A percentile compares a stretch with the other conserved stretches of the same genome.
Evolutionary conservation across 2,329 filamentous ascomycete genomes (phyloP).

Genomic region (Penicillium expansum): DNA sequence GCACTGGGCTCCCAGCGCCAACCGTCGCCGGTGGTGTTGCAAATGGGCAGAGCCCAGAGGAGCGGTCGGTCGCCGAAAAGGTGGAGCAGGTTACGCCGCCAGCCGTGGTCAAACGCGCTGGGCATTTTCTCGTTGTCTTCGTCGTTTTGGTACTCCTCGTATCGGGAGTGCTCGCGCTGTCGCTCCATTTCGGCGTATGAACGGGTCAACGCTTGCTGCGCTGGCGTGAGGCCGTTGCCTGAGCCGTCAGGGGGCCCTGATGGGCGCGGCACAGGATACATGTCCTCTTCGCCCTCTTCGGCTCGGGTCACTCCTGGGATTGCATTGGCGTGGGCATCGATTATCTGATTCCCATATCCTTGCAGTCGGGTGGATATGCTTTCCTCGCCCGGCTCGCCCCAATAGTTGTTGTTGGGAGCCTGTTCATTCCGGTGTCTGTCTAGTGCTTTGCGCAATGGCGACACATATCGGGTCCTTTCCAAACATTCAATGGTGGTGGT

Average conservation of each 20-base stretch:
- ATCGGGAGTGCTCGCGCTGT: conserved; percentile 64
- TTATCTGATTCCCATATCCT: conserved; percentile 67
- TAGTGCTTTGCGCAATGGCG: conserved; percentile 69
- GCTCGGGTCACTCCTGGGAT: conserved; percentile 75
- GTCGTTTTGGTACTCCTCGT: conserved; percentile 82
- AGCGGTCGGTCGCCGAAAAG: conserved; percentile 72
- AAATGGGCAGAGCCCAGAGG: conserved; percentile 77
- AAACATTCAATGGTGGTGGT: conserved; percentile 95
- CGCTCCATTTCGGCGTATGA: conserved; percentile 59
- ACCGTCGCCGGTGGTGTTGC: conserved; percentile 84
- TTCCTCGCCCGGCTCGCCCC: conserved; percentile 25
- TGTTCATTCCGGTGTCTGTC: conserved; percentile 61
- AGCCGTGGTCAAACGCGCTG: conserved; percentile 89
- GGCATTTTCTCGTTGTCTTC: conserved; percentile 83
- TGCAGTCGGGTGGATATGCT: conserved; percentile 48
- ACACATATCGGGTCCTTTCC: conserved; percentile 92
- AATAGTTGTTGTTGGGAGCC: conserved; percentile 35
- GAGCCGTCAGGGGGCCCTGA: conserved; percentile 11
- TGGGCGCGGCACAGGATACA: conserved; percentile 36
- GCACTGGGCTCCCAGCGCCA: conserved; percentile 89
- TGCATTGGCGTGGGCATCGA: conserved; percentile 78
- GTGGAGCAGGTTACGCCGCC: conserved; percentile 73
- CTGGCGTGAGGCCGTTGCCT: conserved; percentile 39
- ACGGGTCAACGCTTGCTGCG: conserved; percentile 45
- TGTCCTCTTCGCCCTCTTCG: conserved; percentile 70